A percentile compares a stretch with the other conserved stretches of the same genome.
Conservation (phyloP, 2,329 filamentous ascomycete species). For the Zarea fungicola region DNA sequence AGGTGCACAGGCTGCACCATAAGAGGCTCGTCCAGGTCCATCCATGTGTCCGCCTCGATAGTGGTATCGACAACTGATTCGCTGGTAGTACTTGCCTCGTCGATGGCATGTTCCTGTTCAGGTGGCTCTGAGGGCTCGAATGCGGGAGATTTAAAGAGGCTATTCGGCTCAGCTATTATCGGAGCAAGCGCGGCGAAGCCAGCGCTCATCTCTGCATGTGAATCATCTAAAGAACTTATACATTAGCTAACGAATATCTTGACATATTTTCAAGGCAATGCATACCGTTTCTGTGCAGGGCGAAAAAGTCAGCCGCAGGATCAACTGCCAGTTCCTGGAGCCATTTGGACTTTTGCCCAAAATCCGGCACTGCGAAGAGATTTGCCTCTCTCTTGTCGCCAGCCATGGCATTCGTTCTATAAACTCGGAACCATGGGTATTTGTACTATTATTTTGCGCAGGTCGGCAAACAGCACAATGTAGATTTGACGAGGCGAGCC, state of each 20-base stretch:
- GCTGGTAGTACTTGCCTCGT: conserved; percentile 11
- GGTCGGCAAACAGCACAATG: not conserved
- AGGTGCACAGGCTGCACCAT: conserved; percentile 41
- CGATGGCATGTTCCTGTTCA: conserved; percentile 8
- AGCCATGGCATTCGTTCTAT: conserved; percentile 22
- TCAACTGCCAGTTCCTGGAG: conserved; percentile 28
- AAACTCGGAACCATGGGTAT: not conserved
- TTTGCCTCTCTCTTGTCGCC: conserved; percentile 42
- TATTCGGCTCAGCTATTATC: conserved; percentile 19
- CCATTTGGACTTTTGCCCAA: conserved; percentile 52
- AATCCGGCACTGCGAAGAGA: conserved; percentile 59
- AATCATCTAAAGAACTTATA: not conserved
- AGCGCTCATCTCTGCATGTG: not conserved
- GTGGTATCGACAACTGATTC: conserved; percentile 18
- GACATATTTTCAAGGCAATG: not conserved
- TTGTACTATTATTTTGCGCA: not conserved
- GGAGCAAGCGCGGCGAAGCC: not conserved
- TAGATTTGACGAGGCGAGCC: not conserved
- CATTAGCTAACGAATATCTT: not conserved
- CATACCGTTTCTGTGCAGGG: conserved; percentile 31
- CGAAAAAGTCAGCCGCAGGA: conserved; percentile 36
- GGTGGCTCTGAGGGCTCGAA: not conserved
- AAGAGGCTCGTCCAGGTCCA: conserved; percentile 29
- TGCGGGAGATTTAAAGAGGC: conserved; percentile 39
- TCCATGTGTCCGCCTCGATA: conserved; percentile 41